Evolutionary conservation across 371 early-diverging fungal species (phyloP), one percentile per base, ranked within the genome.

Genomic region (Mucor plumbeus): DNA sequence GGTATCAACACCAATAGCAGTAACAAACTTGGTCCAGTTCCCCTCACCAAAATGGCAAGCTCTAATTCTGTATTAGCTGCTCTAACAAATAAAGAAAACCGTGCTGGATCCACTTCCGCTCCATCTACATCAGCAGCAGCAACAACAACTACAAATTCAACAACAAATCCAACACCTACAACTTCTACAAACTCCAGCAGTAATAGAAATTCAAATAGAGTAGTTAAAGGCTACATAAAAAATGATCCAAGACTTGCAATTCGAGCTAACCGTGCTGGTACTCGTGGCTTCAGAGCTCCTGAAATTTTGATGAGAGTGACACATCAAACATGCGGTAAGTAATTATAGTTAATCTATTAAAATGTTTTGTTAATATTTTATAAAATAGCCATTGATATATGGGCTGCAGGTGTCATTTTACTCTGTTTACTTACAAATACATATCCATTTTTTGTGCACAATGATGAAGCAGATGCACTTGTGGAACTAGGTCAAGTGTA

Each of bases 221-320:
- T 7, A 3, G 14, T 14, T 26, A 26, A 54, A 54, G 62, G 47
- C 48, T 4, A 26, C 36, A 39, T 59, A 7, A 75, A 59, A 10
- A 76, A 80, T 39, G 84, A 89, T 59, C 59, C 70, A 17, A 74
- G 96, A 54, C 94, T 94, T 7, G 69, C 76, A 9, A 75, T 97
- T 7, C 79, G 86, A 39, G 99, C 99, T 1, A 93, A 92, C 64
- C 88, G 99, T 35, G 98, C 98, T 9, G 99, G 99, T 13, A 99
- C 99, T 1, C 79, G 98, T 58, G 99, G 99, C 11, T 99, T 97
- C 70, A 85, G 99, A 34, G 97, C 99, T 6, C 99, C 99, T 0
- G 99, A 99, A 72, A 96, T 99, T 0, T 77, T 99, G 15, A 84
- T 99, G 67, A 90, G 94, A 59, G 90, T 91, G n/a, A 69, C 76